Base-by-base conservation (phyloP, 805 yeast species). In the Ogataea degrootiae region DNA sequence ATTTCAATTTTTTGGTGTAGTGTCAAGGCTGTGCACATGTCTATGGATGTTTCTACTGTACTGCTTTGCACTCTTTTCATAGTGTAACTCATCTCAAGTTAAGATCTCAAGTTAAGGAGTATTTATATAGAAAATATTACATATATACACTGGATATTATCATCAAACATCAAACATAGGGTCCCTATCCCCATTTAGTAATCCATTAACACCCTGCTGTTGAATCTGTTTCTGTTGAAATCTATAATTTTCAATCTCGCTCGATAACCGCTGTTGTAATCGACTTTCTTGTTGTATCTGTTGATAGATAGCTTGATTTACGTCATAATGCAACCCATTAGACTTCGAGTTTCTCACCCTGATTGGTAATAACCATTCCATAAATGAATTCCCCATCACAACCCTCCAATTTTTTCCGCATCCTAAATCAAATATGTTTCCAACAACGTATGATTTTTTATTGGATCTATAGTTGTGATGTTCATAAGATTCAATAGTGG, bases 391-490 rank as follows among this genome's bases (percentile, higher is more conserved):
- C 0, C 99, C 99, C 95, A 92, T 85, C 1, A 87, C 77, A 6
- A 75, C 69, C 17, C 60, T 52, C 87, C 90, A 83, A 62, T 94
- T 94, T 6, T 64, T 58, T 41, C 58, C 52, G 21, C 61, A 60
- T 0, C 97, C 97, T 36, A 92, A 60, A 65, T 91, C 88, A 65
- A 82, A 94, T 4, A 88, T 70, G 63, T 92, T 87, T 1, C 85
- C 89, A 6, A 74, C 53, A 7, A 69, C 63, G 43, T 68, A 61
- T 12, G 80, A 65, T 41, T 59, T 59, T 71, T 65, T 43, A 41
- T 72, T 75, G 37, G 71, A 65, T 45, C 73, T 63, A 52, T 72
- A 73, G 55, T 84, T 71, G 41, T 75, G 71, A 33, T 61, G 58
- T 37, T 83, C 87, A 58, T 79, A 82, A 49, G 82, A 70, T 66